Evolutionary conservation across 1,284 basidiomycete genomes (phyloP), one percentile per base, ranked within the genome.

Genomic region (Cystobasidium sp.): DNA sequence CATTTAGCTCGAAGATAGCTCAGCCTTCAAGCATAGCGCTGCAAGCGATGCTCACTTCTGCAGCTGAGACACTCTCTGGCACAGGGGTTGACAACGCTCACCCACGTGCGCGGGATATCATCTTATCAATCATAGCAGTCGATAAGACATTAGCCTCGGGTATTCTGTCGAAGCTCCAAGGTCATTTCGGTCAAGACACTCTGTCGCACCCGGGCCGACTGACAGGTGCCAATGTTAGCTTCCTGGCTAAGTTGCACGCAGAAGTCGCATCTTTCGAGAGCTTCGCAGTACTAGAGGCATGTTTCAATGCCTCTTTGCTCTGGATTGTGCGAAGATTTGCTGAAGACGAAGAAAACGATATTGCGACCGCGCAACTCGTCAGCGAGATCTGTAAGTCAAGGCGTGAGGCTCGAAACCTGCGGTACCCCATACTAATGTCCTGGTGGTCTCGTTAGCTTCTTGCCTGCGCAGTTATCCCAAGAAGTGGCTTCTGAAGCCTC

Each of bases 401-500:
- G 24, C 24, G 31, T 8, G 10, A 5, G 53, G 12, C 16, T 56
- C 4, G 37, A 18, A 12, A 10, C 16, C 37, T 6, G 8, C 14
- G 18, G 7, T 9, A 43, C 2, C 8, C 16, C 12, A 1, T 18
- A 22, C 39, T 18, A 22, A 31, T 59, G 39, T 41, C 3, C 31
- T 41, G 16, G 18, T 16, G 18, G 20, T 52, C 47, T 18, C 49
- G 14, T 16, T 43, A 68, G 52, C 39, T 6, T 16, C 20, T 1
- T 55, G 62, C n/a, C 41, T 73, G 24, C 16, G 47, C 9, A 9
- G 24, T 3, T 51, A 49, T 67, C 24, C 12, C 20, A 47, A 58
- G 67, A 71, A 68, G 20, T 75, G 74, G 62, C 75, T 75, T 55
- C 82, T 88, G 47, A 90, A 89, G 76, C 77, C 85, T 0, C 87